Evolutionary conservation across 2,329 filamentous ascomycete genomes (phyloP).

Genomic region (Knufia fluminis): DNA sequence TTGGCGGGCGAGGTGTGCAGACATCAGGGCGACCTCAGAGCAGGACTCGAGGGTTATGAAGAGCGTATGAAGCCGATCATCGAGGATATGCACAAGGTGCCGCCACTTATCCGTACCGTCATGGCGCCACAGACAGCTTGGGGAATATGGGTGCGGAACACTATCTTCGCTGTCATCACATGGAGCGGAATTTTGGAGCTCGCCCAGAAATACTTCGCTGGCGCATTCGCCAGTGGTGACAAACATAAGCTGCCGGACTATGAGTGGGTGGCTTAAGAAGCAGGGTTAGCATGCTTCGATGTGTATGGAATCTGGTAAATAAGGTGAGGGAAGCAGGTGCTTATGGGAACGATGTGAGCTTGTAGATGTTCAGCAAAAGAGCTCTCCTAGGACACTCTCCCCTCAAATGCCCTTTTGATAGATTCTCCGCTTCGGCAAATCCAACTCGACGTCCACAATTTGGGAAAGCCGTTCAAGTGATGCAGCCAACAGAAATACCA

Average conservation of each 20-base stretch:
- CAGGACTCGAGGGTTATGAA: slow-evolving; percentile 30
- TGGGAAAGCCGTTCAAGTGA: no score
- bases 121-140: slow-evolving; percentile 39
- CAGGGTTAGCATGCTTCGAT: no score
- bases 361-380: no score
- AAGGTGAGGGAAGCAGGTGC: no score
- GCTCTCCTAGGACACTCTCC: no score
- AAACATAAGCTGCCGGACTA: slow-evolving; percentile 34
- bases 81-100: slow-evolving; percentile 27
- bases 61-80: slow-evolving; percentile 31
- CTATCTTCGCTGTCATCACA: slow-evolving; percentile 32
- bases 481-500: no score
- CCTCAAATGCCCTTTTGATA: no score
- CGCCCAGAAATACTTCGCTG: slow-evolving; percentile 25
- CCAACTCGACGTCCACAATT: no score
- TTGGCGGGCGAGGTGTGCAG: slow-evolving; percentile 43
- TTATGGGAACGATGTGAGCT: no score
- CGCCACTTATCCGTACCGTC: slow-evolving; percentile 28
- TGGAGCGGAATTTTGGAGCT: slow-evolving; percentile 29
- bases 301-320: no score
- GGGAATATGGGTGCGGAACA: slow-evolving; percentile 39
- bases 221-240: slow-evolving; percentile 26
- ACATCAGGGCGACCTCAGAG: slow-evolving; percentile 26
- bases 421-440: no score
- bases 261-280: slow-evolving; percentile 23